These are phyloP conservation scores for Gautieria morchelliformis DNA, from an alignment of 768 basidiomycete species.

Conservation along the genomic window DNA sequence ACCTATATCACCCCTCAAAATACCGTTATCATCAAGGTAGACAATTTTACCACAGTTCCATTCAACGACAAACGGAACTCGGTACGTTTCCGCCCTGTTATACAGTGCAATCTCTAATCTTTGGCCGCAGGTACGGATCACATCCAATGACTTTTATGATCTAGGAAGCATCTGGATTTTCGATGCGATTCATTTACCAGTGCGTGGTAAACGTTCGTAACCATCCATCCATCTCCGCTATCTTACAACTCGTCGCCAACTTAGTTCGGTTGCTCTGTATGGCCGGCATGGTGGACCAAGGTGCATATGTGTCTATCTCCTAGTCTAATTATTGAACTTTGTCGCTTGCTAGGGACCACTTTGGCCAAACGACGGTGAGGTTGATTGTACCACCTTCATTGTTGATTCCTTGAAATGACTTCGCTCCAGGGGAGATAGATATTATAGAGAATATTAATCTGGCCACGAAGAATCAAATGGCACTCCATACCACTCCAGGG, in stretches of 20 bases:
- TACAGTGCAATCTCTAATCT: constrained; percentile 1
- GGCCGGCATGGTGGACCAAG: constrained; percentile 35
- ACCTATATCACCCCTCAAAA: constrained; percentile 52
- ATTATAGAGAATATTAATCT: constrained; percentile 54
- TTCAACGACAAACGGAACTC: constrained; percentile 46
- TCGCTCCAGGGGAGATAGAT: constrained; percentile 33
- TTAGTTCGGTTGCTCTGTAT: constrained; percentile 17
- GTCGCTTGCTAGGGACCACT: constrained; percentile 22
- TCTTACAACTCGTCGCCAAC: background rate
- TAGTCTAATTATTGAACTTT: background rate
- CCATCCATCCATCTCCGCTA: background rate
- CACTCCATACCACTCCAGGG: constrained; percentile 39
- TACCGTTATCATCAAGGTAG: constrained; percentile 64
- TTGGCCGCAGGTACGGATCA: constrained; percentile 33
- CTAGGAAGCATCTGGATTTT: constrained; percentile 38
- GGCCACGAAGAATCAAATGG: constrained; percentile 42
- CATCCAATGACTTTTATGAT: constrained; percentile 30
- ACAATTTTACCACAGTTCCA: constrained; percentile 51
- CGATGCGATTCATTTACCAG: constrained; percentile 41
- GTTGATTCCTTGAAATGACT: background rate
- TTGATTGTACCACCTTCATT: background rate
- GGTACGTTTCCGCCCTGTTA: constrained; percentile 25
- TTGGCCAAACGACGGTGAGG: constrained; percentile 34
- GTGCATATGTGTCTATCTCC: background rate
- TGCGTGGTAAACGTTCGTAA: constrained; percentile 27